Conservation (phyloP, 148 eudicot genomes). For the Fallopia convolvulus region DNA sequence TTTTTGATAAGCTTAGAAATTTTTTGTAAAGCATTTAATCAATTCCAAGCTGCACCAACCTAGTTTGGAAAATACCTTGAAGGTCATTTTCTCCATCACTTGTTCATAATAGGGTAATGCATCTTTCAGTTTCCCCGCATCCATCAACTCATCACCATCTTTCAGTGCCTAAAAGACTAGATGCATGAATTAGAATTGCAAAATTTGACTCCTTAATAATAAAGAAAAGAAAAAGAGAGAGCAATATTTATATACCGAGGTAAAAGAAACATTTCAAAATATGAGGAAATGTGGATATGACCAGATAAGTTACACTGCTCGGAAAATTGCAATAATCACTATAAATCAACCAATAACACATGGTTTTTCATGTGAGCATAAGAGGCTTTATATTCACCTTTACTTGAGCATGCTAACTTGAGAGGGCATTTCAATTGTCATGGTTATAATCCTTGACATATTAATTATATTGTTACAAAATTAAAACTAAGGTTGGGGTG, state of each 20-base stretch:
- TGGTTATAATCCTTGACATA: not conserved
- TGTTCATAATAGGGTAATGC: conserved; percentile 72
- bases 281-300: not conserved
- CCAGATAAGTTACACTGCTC: not conserved
- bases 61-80: conserved; percentile 42
- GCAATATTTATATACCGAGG: not conserved
- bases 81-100: conserved; percentile 73
- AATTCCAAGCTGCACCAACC: not conserved
- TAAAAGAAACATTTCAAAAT: not conserved
- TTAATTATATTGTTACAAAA: not conserved
- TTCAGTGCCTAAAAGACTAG: conserved; percentile 59
- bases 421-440: not conserved
- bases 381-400: not conserved
- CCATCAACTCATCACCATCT: conserved; percentile 87
- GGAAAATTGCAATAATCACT: not conserved
- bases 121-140: conserved; percentile 67
- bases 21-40: not conserved
- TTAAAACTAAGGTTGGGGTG: not conserved
- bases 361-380: not conserved
- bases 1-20: not conserved
- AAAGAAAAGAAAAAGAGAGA: not conserved
- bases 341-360: not conserved
- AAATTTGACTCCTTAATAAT: not conserved
- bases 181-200: conserved; percentile 21
- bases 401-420: not conserved